Percentiles rank a stretch among this genome's conserved stretches.
Evolutionary conservation across 805 yeast genomes (phyloP).

Genomic region (Kurtzmaniella cleridarum): DNA sequence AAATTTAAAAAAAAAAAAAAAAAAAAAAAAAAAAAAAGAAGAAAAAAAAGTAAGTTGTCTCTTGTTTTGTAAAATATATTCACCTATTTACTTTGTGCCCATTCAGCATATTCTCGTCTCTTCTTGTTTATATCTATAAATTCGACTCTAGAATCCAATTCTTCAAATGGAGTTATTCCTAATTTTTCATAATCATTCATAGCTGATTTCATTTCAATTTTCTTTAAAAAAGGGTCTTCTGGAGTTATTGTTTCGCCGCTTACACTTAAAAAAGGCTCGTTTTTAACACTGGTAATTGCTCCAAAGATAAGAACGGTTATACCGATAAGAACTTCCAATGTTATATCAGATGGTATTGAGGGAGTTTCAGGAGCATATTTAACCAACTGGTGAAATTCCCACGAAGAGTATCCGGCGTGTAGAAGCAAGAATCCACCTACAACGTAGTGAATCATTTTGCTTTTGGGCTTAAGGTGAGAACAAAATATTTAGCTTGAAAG

Average conservation of each 20-base stretch:
- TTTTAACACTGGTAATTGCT: conserved; percentile 26
- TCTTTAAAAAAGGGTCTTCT: conserved; percentile 33
- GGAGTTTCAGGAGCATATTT: conserved; percentile 6
- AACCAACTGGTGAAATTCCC: conserved; percentile 41
- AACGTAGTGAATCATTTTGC: conserved; percentile 5
- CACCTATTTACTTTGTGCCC: conserved; percentile 16
- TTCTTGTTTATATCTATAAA: conserved; percentile 45
- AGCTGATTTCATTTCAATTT: conserved; percentile 43
- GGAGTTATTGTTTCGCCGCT: conserved; percentile 24
- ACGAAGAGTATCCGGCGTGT: conserved; percentile 52
- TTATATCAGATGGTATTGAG: conserved; percentile 41
- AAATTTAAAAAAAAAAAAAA: too few species aligned
- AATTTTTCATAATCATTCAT: conserved; percentile 41
- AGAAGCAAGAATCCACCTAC: conserved; percentile 20
- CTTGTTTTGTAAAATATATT: too few species aligned
- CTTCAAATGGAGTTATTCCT: conserved; percentile 44
- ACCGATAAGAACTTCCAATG: conserved; percentile 47
- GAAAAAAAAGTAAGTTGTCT: too few species aligned
- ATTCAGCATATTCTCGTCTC: conserved; percentile 39
- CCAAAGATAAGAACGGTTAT: conserved; percentile 38
- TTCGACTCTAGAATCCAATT: conserved; percentile 44
- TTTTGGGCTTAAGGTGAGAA: neutral
- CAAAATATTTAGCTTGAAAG: neutral
- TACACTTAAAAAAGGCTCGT: conserved; percentile 14
- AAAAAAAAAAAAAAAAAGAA: too few species aligned